A percentile compares a stretch with the other conserved stretches of the same genome.
Conservation (phyloP, 306 rosid genomes). For the Parietaria judaica region DNA sequence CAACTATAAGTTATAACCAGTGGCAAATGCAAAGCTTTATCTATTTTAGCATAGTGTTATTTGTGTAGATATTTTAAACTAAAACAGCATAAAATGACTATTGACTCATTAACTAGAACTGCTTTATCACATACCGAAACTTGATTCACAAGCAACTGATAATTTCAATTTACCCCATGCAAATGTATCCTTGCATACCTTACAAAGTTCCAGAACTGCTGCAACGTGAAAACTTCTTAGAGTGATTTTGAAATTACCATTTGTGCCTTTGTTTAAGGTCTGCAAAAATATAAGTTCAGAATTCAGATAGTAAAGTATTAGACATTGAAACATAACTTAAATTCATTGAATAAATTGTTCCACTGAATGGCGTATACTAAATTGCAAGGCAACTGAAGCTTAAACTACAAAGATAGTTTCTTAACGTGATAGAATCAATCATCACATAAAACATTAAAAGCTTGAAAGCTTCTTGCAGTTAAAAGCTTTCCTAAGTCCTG, state of each 20-base stretch:
- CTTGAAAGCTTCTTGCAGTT: background rate
- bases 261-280: slow-evolving; percentile 62
- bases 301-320: background rate
- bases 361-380: too few relatives aligned
- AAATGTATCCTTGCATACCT: slow-evolving; percentile 41
- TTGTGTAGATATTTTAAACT: background rate
- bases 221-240: slow-evolving; percentile 68
- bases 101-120: too few relatives aligned
- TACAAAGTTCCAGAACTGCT: slow-evolving; percentile 74
- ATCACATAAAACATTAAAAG: background rate
- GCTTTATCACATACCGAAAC: background rate
- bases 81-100: background rate
- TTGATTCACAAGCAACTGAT: background rate
- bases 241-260: slow-evolving; percentile 67
- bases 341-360: too few relatives aligned
- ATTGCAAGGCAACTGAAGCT: background rate
- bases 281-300: slow-evolving; percentile 26
- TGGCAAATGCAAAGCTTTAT: background rate
- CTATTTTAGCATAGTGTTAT: background rate
- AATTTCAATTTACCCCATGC: background rate
- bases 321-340: background rate
- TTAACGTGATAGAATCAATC: background rate
- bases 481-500: background rate
- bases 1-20: background rate
- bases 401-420: background rate